Evolutionary conservation across 805 yeast species (phyloP).

Genomic region (Teunomyces gatunensis): DNA sequence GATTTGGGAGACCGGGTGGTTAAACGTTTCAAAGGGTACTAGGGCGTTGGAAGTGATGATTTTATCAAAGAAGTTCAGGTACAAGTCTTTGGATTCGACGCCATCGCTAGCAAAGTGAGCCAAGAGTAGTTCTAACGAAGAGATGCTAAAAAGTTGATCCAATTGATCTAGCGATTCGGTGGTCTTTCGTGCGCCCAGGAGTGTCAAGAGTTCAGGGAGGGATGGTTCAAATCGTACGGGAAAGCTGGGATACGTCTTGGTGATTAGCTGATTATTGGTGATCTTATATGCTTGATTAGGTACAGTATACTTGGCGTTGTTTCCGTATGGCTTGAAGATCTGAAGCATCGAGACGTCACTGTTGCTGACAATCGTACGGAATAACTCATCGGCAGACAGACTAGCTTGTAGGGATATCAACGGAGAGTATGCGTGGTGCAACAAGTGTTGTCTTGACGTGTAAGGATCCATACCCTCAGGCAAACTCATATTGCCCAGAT

Average conservation of each 20-base stretch:
- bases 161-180: constrained; percentile 12
- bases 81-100: constrained; percentile 31
- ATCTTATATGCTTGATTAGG: constrained; percentile 45
- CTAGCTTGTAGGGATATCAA: constrained; percentile 50
- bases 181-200: constrained; percentile 3
- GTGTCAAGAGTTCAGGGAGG: constrained; percentile 37
- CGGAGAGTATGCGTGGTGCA: constrained; percentile 52
- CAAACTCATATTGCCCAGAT: constrained; percentile 16
- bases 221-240: constrained; percentile 54
- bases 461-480: constrained; percentile 40
- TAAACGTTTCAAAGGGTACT: constrained; percentile 79
- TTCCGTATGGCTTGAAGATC: constrained; percentile 55
- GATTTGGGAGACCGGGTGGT: constrained; percentile 80
- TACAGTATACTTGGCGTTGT: constrained; percentile 42
- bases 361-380: constrained; percentile 39
- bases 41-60: constrained; percentile 57
- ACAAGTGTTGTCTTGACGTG: constrained; percentile 37
- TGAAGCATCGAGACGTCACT: constrained; percentile 42
- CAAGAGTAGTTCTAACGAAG: constrained; percentile 34
- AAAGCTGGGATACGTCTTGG: constrained; percentile 50
- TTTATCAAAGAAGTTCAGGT: constrained; percentile 56
- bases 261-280: constrained; percentile 50
- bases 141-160: constrained; percentile 34
- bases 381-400: constrained; percentile 41
- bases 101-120: constrained; percentile 12